These are phyloP conservation scores for Xylaria acuta DNA, from an alignment of 495 filamentous ascomycete genomes.

Conservation along the genomic window DNA sequence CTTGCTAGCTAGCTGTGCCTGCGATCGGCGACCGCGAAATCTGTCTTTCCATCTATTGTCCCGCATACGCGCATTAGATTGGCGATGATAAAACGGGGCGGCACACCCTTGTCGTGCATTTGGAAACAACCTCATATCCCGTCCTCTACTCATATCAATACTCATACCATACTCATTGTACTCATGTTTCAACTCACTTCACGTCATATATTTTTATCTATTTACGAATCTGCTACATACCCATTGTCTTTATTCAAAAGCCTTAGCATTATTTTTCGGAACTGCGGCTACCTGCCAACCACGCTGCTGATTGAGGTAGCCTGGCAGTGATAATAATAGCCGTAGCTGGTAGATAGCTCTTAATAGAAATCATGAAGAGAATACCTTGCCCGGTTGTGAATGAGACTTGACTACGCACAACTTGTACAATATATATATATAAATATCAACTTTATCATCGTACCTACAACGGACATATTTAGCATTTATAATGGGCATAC, in stretches of 20 bases:
- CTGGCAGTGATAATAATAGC: neutral
- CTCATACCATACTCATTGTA: neutral
- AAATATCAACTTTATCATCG: neutral
- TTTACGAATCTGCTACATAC: neutral
- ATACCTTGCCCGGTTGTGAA: neutral
- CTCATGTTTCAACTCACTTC: neutral
- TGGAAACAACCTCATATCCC: neutral
- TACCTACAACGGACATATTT: neutral
- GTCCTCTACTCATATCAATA: neutral
- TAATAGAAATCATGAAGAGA: constrained; percentile 5
- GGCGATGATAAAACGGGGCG: neutral
- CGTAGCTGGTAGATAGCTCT: neutral
- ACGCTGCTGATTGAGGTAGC: neutral
- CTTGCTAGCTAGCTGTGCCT: neutral
- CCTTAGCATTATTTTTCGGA: neutral
- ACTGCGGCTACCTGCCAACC: neutral
- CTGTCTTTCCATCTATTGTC: no score
- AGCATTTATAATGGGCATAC: neutral
- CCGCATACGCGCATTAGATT: no score
- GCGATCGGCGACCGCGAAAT: no score
- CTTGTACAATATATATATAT: neutral
- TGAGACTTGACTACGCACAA: neutral
- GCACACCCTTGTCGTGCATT: neutral
- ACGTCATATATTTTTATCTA: neutral
- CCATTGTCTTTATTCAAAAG: constrained; percentile 3